Evolutionary conservation across 2,329 filamentous ascomycete genomes (phyloP).

Genomic region (Talaromyces verruculosus): DNA sequence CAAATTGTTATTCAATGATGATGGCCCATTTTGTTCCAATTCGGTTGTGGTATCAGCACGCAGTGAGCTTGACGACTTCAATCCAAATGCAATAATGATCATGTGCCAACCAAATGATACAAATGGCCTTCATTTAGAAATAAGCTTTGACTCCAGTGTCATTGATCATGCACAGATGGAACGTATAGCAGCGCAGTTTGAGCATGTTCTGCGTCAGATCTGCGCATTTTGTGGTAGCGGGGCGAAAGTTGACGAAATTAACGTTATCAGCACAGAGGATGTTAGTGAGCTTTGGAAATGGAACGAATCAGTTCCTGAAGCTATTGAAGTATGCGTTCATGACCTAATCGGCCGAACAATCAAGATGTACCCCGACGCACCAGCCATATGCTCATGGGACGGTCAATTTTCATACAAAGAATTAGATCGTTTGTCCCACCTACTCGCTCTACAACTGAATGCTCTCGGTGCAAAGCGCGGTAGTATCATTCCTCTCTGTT

Average conservation of each 20-base stretch:
- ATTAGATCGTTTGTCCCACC: neutral
- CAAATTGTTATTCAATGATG: neutral
- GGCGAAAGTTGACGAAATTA: neutral
- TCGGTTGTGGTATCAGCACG: neutral
- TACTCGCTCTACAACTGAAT: neutral
- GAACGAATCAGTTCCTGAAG: constrained; percentile 6
- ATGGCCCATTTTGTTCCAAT: neutral
- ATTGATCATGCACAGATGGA: constrained; percentile 4
- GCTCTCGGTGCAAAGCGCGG: neutral
- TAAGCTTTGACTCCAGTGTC: constrained; percentile 16
- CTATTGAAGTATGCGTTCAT: neutral
- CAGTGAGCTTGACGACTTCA: constrained; percentile 13
- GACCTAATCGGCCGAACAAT: constrained; percentile 2
- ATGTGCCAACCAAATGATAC: constrained; percentile 2
- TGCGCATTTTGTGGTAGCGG: neutral
- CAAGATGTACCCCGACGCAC: neutral
- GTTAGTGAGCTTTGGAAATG: constrained; percentile 16
- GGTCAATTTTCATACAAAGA: constrained; percentile 13
- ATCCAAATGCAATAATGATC: constrained; percentile 11
- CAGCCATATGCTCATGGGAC: constrained; percentile 19
- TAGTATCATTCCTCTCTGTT: constrained; percentile 18
- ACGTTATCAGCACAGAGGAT: constrained; percentile 6
- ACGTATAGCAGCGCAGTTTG: constrained; percentile 13
- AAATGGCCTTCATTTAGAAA: neutral
- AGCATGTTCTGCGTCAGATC: constrained; percentile 12